Base-by-base conservation (phyloP, 495 filamentous ascomycete species). In the Talaromyces thailandensis region DNA sequence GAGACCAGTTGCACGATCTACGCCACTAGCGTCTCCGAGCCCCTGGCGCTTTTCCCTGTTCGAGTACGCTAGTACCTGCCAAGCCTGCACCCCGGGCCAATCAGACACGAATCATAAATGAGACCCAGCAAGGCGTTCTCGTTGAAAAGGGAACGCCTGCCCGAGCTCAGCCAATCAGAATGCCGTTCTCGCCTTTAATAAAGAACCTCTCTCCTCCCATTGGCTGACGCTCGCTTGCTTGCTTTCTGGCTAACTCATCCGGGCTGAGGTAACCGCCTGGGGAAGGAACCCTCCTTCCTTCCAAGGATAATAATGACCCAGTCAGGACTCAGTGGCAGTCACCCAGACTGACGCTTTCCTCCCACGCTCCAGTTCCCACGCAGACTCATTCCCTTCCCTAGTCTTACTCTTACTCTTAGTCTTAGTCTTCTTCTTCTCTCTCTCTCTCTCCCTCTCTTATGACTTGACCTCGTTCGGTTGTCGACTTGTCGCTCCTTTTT, bases 391-490 rank as follows among this genome's bases (percentile, higher is more conserved):
- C 48, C 24, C 16, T 48, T 50, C 21, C n/a, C 21, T n/a, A 18
- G 18, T 52, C 45, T 23, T 12, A 21, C 45, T 51, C 23, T 21
- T 48, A 21, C 40, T 48, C 18, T 21, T n/a, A n/a, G n/a, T n/a
- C n/a, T n/a, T 48, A 16, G 14, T 59, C 57, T 21, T 58, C 29
- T 58, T 31, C 18, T 43, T 40, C 32, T 37, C 32, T 45, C 37
- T 45, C 37, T 64, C 48, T 62, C 45, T 62, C 55, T 61, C 65
- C 68, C 69, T 69, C 69, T 65, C 58, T 67, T 60, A 56, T 63
- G 29, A 29, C 62, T 58, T 51, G 18, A 21, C 52, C 51, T 63
- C 62, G 62, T 51, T 60, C 64, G 64, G 52, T 53, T 32, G 63
- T 65, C 60, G 43, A 62, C 55, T 59, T 56, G 50, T 61, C 40